Percentiles rank a stretch among this genome's conserved stretches.
Evolutionary conservation across 352 stramenopile species (phyloP).

Genomic region (Phytopythium mirpurense): DNA sequence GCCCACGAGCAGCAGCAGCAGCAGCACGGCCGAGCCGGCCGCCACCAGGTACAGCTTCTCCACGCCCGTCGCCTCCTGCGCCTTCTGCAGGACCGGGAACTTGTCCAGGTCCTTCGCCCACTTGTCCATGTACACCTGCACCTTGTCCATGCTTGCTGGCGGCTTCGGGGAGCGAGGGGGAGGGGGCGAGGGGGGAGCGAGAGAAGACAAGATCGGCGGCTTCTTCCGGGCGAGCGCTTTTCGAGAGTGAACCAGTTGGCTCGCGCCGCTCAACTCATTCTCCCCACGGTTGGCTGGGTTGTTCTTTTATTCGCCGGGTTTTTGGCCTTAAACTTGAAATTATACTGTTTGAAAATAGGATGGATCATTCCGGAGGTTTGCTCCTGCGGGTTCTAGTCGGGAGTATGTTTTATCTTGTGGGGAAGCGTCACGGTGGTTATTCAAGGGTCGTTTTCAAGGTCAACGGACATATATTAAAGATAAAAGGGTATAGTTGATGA

Average conservation of each 20-base stretch:
- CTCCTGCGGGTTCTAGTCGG: neutral
- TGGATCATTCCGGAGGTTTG: no score
- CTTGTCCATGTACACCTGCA: conserved; percentile 84
- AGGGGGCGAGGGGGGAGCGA: neutral
- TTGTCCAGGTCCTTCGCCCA: conserved; percentile 84
- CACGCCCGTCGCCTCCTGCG: conserved; percentile 77
- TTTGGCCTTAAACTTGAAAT: neutral
- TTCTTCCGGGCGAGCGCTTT: conserved; percentile 8
- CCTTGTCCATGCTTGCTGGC: conserved; percentile 56
- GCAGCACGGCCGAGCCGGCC: conserved; percentile 45
- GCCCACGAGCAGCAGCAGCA: conserved; percentile 79
- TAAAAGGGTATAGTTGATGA: neutral
- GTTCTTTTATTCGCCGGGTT: neutral
- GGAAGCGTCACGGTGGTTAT: neutral
- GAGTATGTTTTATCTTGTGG: neutral
- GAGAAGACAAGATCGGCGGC: no score
- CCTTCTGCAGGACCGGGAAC: conserved; percentile 68
- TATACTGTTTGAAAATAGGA: neutral
- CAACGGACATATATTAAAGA: conserved; percentile 4
- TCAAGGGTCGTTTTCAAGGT: neutral
- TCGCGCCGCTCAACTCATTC: no score
- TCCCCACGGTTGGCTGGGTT: conserved; percentile 11
- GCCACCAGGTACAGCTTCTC: conserved; percentile 88
- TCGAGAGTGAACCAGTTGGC: conserved; percentile 6
- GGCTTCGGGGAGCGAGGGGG: neutral